phyloP scores from a whole-genome alignment of 1,139 yeast genomes.

The Yamadazyma buinensis region DNA sequence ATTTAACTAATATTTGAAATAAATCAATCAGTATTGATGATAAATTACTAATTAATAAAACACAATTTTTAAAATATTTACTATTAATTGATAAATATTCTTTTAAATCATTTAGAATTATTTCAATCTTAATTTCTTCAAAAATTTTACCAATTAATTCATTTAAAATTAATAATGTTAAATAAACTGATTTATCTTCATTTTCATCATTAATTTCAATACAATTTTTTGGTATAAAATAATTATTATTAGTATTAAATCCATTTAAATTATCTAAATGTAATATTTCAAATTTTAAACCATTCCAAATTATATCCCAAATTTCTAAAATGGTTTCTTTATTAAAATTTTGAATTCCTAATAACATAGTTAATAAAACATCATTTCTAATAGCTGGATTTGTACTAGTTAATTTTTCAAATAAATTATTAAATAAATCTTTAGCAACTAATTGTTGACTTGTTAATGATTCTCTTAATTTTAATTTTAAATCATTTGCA shows the following conservation, averaged over 20 bases:
- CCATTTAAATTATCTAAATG: constrained; percentile 51
- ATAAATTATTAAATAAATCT: constrained; percentile 71
- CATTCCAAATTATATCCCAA: constrained; percentile 83
- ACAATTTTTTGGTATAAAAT: constrained; percentile 29
- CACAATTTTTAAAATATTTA: constrained; percentile 58
- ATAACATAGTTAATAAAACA: constrained; percentile 58
- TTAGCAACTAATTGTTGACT: constrained; percentile 63
- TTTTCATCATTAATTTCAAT: constrained; percentile 31
- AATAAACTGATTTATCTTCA: constrained; percentile 37
- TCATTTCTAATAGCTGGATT: constrained; percentile 76
- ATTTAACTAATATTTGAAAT: constrained; percentile 45
- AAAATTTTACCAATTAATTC: constrained; percentile 35
- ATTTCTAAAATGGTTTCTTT: constrained; percentile 43
- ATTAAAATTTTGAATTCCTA: constrained; percentile 54
- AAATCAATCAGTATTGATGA: constrained; percentile 35
- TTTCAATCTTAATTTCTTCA: constrained; percentile 18
- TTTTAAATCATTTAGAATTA: constrained; percentile 54
- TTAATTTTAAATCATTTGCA: constrained; percentile 61
- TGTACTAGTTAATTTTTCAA: constrained; percentile 84
- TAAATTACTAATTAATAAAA: constrained; percentile 54
- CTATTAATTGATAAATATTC: constrained; percentile 49
- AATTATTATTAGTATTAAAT: constrained; percentile 24
- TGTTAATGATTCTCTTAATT: constrained; percentile 58
- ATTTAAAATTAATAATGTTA: constrained; percentile 48
- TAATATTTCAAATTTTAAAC: constrained; percentile 79